Conservation (phyloP, 129 eudicot species). For the Silybum marianum region DNA sequence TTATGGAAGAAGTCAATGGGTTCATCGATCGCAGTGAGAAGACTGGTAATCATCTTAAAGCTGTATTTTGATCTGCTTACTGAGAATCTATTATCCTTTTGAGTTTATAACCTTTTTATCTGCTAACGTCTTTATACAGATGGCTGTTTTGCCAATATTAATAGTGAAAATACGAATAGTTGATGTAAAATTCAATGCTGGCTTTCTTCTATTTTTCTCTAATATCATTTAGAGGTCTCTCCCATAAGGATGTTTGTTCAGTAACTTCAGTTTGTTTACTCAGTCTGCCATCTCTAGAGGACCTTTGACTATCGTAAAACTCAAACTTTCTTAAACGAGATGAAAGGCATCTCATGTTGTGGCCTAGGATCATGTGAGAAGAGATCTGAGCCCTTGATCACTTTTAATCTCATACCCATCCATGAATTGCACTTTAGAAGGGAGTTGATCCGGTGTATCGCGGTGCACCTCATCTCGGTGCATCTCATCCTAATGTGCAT, state of each 20-base stretch:
- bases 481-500: too few relatives aligned
- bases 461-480: too few relatives aligned
- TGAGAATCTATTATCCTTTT: slow-evolving; percentile 14
- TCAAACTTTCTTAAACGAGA: slow-evolving; percentile 10
- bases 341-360: not conserved
- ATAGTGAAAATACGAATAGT: slow-evolving; percentile 31
- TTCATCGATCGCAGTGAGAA: slow-evolving; percentile 63
- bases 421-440: too few relatives aligned
- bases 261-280: not conserved
- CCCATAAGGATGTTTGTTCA: not conserved
- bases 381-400: too few relatives aligned
- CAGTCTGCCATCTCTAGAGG: slow-evolving; percentile 10
- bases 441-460: too few relatives aligned
- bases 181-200: not conserved
- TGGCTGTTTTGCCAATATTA: slow-evolving; percentile 38
- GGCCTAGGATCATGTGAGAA: too few relatives aligned
- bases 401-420: too few relatives aligned
- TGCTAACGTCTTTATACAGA: slow-evolving; percentile 32
- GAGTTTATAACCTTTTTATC: slow-evolving; percentile 3
- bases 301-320: slow-evolving; percentile 12
- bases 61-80: slow-evolving; percentile 16
- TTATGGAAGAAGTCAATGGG: slow-evolving; percentile 66
- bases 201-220: not conserved
- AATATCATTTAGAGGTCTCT: slow-evolving; percentile 11
- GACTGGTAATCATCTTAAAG: slow-evolving; percentile 47